These are phyloP conservation scores for Hapsidospora chrysogenum DNA, from an alignment of 495 filamentous ascomycete genomes.

Conservation along the genomic window DNA sequence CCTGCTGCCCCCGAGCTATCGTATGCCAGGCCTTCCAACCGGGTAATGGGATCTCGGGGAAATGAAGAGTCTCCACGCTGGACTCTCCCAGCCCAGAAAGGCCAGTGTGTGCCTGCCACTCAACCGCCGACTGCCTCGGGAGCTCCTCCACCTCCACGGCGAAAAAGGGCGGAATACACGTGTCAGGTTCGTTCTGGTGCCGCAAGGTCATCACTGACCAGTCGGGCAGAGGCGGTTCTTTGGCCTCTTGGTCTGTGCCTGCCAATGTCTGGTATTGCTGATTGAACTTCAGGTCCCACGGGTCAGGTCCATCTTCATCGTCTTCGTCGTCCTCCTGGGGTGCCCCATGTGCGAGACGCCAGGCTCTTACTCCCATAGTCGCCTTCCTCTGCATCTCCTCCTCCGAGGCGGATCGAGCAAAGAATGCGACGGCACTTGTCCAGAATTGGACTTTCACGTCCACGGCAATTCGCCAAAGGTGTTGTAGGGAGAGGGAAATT, in stretches of 20 bases:
- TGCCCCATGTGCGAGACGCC: slow-evolving; percentile 18
- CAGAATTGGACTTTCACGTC: slow-evolving; percentile 59
- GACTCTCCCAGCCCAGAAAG: slow-evolving; percentile 8
- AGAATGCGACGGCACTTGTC: slow-evolving; percentile 55
- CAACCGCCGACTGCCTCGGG: slow-evolving; percentile 49
- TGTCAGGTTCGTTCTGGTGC: slow-evolving; percentile 3
- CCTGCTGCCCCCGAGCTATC: too few relatives aligned
- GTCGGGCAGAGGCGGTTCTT: slow-evolving; percentile 13
- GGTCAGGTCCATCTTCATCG: slow-evolving; percentile 39
- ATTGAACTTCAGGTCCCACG: slow-evolving; percentile 56
- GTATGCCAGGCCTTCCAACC: slow-evolving; percentile 1
- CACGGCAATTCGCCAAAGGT: slow-evolving; percentile 70
- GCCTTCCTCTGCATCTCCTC: slow-evolving; percentile 5
- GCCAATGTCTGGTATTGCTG: slow-evolving; percentile 16
- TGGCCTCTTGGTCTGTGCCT: slow-evolving; percentile 3
- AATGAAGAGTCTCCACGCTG: neutral
- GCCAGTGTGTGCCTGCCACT: slow-evolving; percentile 45
- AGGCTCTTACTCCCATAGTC: slow-evolving; percentile 11
- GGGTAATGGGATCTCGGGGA: neutral
- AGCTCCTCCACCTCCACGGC: slow-evolving; percentile 55
- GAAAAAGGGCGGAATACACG: slow-evolving; percentile 43
- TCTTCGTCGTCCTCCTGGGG: slow-evolving; percentile 1
- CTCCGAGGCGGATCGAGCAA: slow-evolving; percentile 16
- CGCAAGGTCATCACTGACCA: slow-evolving; percentile 16
- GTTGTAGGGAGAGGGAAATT: slow-evolving; percentile 54